These are phyloP conservation scores for Prunus davidiana DNA, from an alignment of 306 rosid genomes.

Conservation along the genomic window DNA sequence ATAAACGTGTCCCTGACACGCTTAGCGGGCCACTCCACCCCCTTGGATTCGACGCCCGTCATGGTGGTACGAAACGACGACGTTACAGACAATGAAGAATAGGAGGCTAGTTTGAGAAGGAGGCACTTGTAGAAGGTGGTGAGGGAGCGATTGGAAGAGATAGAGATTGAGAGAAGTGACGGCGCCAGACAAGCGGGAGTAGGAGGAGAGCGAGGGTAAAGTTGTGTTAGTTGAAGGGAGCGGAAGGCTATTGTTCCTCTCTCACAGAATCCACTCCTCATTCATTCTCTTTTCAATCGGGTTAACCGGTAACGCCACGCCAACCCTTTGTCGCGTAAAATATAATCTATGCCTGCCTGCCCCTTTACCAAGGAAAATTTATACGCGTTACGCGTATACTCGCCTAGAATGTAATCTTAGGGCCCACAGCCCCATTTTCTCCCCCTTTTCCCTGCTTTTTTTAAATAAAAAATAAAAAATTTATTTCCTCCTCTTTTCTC, in stretches of 20 bases:
- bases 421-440: too few relatives aligned
- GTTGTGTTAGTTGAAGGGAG: not conserved
- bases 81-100: not conserved
- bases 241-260: conserved; percentile 9
- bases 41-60: conserved; percentile 28
- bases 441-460: too few relatives aligned
- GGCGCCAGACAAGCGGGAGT: conserved; percentile 19
- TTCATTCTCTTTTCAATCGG: conserved; percentile 1
- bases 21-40: conserved; percentile 46
- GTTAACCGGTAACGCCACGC: not conserved
- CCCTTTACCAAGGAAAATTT: not conserved
- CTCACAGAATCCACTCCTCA: conserved; percentile 28
- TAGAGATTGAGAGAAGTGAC: conserved; percentile 4
- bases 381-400: too few relatives aligned
- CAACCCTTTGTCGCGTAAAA: not conserved
- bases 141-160: not conserved
- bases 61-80: conserved; percentile 15
- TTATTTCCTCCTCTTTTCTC: too few relatives aligned
- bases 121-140: not conserved
- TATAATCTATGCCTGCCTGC: not conserved
- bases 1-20: conserved; percentile 43
- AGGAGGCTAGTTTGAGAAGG: not conserved
- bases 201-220: not conserved
- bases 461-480: too few relatives aligned
- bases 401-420: too few relatives aligned